Base-by-base conservation (phyloP, 2,329 filamentous ascomycete species). In the Exophiala dermatitidis region DNA sequence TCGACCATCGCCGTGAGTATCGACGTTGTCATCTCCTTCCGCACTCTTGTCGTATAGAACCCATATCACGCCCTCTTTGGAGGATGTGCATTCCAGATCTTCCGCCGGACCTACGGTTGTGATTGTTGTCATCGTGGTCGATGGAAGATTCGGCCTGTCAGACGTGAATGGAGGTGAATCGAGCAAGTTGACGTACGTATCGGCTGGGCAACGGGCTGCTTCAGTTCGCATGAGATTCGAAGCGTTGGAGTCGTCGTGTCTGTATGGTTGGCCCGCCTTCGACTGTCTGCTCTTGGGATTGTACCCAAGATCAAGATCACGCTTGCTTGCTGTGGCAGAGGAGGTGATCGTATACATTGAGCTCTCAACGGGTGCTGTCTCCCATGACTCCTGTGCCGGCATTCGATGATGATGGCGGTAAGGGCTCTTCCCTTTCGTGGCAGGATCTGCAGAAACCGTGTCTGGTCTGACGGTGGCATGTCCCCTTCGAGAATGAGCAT, bases 161-260 rank as follows among this genome's bases (percentile, higher is more conserved):
- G 43, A 8, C 10, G 34, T 8, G 31, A 54, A 50, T 9, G 52
- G 42, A 28, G 52, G 12, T 1, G 43, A 5, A n/a, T 33, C 38
- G 19, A 57, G 10, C 9, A 57, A 40, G 12, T 54, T 40, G 5
- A 42, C 52, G 41, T 57, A 57, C 8, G 55, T 52, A 9, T 57
- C 45, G 12, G 55, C 55, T n/a, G 51, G 43, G 46, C 37, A 31
- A 44, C 19, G 43, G 38, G 30, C 10, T 19, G 19, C 19, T 19
- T 19, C 19, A 19, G 19, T 19, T 19, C 19, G 19, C 19, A 19
- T 19, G 19, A 19, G 19, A 19, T 19, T 19, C 19, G 19, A 19
- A 19, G 5, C 26, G 29, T 5, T 9, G 5, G 31, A 10, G 32
- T 2, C 37, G 29, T n/a, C 41, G 34, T n/a, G 19, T 10, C 19